A percentile compares a stretch with the other conserved stretches of the same genome.
Evolutionary conservation across 176 grass and related monocot genomes (phyloP).

Genomic region (Triticum monococcum): DNA sequence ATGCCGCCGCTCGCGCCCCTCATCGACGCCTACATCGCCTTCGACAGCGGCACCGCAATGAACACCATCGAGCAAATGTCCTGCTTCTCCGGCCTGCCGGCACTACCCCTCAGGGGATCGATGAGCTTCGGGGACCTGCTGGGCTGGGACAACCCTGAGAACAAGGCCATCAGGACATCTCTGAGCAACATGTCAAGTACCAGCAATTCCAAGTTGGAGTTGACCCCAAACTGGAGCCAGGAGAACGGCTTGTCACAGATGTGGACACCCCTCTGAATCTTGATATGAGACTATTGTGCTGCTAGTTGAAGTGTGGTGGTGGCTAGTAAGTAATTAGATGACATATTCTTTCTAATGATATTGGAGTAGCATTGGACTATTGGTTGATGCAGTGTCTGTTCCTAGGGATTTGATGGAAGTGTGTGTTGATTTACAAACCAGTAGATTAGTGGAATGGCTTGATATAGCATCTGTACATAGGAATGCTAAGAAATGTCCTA

Average conservation of each 20-base stretch:
- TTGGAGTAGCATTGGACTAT: conserved; percentile 15
- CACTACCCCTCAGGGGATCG: background rate
- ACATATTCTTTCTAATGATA: conserved; percentile 27
- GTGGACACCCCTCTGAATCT: conserved; percentile 12
- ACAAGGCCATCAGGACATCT: background rate
- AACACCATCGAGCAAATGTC: conserved; percentile 12
- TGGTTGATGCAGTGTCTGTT: background rate
- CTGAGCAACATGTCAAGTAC: conserved; percentile 23
- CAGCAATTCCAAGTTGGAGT: conserved; percentile 30
- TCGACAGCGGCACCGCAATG: background rate
- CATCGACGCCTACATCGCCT: background rate
- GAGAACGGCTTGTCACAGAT: conserved; percentile 5
- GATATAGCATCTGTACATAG: conserved; percentile 33
- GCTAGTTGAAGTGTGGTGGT: conserved; percentile 2
- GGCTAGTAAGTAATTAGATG: conserved; percentile 13
- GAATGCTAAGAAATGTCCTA: conserved; percentile 17
- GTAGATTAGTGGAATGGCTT: conserved; percentile 30
- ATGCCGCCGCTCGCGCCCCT: background rate
- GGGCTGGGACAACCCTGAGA: conserved; percentile 12
- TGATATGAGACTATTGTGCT: background rate
- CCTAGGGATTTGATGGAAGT: conserved; percentile 17
- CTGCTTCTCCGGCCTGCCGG: conserved; percentile 34
- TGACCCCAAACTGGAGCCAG: conserved; percentile 19
- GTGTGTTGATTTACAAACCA: conserved; percentile 7
- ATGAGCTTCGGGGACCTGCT: conserved; percentile 16